Percentiles rank a stretch among this genome's conserved stretches.
These are phyloP conservation scores for Leucoagaricus sp. DNA, from an alignment of 1,284 basidiomycete genomes.

Conservation along the genomic window DNA sequence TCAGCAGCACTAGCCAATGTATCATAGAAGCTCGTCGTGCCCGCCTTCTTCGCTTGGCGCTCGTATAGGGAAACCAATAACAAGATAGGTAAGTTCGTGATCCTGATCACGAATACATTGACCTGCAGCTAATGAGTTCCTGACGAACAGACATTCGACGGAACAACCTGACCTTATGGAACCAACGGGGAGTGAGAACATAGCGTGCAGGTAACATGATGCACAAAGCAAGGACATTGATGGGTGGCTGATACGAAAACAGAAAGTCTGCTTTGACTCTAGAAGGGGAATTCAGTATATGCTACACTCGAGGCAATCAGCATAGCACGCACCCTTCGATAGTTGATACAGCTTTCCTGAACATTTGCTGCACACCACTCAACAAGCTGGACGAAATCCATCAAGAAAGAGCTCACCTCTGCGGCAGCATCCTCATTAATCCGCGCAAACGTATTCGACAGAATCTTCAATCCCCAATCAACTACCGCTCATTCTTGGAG, in stretches of 20 bases:
- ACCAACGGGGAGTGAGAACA: slow-evolving; percentile 76
- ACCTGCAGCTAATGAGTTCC: slow-evolving; percentile 45
- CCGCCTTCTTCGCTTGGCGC: slow-evolving; percentile 68
- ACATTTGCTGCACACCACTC: slow-evolving; percentile 67
- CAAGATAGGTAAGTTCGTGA: slow-evolving; percentile 86
- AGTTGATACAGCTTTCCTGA: slow-evolving; percentile 86
- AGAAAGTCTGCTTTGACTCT: slow-evolving; percentile 87
- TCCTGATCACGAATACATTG: slow-evolving; percentile 84
- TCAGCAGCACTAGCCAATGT: slow-evolving; percentile 69
- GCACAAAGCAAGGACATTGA: slow-evolving; percentile 82
- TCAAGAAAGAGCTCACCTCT: slow-evolving; percentile 54
- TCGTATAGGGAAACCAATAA: slow-evolving; percentile 83
- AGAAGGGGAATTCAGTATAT: background rate
- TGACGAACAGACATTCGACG: background rate
- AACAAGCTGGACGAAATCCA: background rate
- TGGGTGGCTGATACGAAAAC: slow-evolving; percentile 91
- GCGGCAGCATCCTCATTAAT: slow-evolving; percentile 92
- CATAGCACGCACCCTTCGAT: slow-evolving; percentile 75
- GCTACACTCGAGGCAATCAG: background rate
- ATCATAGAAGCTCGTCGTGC: slow-evolving; percentile 70
- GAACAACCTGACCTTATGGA: slow-evolving; percentile 66
- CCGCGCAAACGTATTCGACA: slow-evolving; percentile 91
- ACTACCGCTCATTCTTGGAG: background rate
- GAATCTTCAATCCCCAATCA: slow-evolving; percentile 56
- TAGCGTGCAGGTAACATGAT: slow-evolving; percentile 85